Base-by-base conservation (phyloP, 2,329 filamentous ascomycete genomes). In the Penicillium brasilianum region DNA sequence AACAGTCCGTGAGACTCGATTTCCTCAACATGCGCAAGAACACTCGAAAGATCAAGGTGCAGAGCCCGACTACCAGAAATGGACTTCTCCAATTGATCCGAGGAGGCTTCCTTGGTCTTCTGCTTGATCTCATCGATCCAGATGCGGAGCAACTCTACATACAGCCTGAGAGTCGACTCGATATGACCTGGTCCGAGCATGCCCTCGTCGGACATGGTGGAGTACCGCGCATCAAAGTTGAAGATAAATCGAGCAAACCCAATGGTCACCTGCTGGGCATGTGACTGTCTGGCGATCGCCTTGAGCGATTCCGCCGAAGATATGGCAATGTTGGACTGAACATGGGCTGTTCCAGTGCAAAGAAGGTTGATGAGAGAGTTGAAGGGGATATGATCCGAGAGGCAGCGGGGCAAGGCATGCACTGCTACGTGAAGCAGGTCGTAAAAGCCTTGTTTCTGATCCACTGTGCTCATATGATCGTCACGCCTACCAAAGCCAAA, bases 241-340 rank as follows among this genome's bases (percentile, higher is more conserved):
- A 99, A 99, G 56, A 99, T 99, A 77, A 98, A 99, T 28, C 93
- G 86, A 39, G 95, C 92, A 77, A 99, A 99, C 0, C 95, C 94
- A 77, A 96, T 97, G 0, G 93, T 97, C 3, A 99, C 95, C 75
- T 95, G 91, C 69, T 99, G 93, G 0, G 95, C 93, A 77, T 97
- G 91, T 8, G 90, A 91, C 72, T 99, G 95, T 34, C 91, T 86
- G 11, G 96, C 95, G 70, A 99, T 99, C 0, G 94, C 94, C 75
- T 97, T 98, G 16, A 99, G 79, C 1, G 95, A 97, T 68, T 93
- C 90, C 3, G 93, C 91, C 1, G 96, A 98, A 0, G 95, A 97
- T 46, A 88, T 86, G 1, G 95, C 96, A 74, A 99, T 97, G 60
- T 95, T 93, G 37, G 87, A 87, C 72, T 98, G 93, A 18, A 98